These are phyloP conservation scores for Annulohypoxylon stygium DNA, from an alignment of 495 filamentous ascomycete species.

Conservation along the genomic window DNA sequence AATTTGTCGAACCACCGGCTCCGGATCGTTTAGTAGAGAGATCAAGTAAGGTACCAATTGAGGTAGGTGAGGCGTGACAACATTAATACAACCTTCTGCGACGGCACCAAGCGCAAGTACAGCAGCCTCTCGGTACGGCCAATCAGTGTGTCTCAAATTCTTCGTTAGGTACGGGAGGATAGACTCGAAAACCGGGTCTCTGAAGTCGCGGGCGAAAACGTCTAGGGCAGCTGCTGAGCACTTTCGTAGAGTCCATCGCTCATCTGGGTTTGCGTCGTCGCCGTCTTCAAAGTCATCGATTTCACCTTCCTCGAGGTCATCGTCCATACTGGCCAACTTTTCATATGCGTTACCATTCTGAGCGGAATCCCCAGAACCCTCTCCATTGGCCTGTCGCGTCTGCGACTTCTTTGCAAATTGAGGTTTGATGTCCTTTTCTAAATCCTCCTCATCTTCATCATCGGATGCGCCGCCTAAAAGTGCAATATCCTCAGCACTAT, in stretches of 20 bases:
- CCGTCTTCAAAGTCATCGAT: constrained; percentile 84
- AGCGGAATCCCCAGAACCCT: constrained; percentile 65
- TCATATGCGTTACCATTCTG: constrained; percentile 64
- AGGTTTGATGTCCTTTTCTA: constrained; percentile 91
- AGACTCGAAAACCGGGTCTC: constrained; percentile 85
- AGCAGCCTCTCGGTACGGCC: constrained; percentile 93
- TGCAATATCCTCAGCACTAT: constrained; percentile 91
- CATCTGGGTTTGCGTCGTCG: constrained; percentile 83
- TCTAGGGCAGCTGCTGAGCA: constrained; percentile 97
- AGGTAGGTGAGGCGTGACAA: constrained; percentile 89
- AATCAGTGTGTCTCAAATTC: constrained; percentile 88
- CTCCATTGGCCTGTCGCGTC: constrained; percentile 64
- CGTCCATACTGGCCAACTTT: constrained; percentile 68
- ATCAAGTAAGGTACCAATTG: constrained; percentile 93
- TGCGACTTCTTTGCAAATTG: constrained; percentile 82
- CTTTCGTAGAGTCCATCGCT: constrained; percentile 95
- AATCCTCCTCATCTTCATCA: constrained; percentile 93
- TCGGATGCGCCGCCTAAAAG: constrained; percentile 84
- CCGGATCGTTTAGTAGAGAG: constrained; percentile 82
- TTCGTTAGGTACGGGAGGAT: constrained; percentile 93
- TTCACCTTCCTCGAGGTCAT: constrained; percentile 89
- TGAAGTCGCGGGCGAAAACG: constrained; percentile 91
- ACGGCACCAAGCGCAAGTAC: constrained; percentile 96
- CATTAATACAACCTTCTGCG: constrained; percentile 92
- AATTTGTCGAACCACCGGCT: constrained; percentile 96